Conservation (phyloP, 2,329 filamentous ascomycete species). For the Talaromyces sp. region DNA sequence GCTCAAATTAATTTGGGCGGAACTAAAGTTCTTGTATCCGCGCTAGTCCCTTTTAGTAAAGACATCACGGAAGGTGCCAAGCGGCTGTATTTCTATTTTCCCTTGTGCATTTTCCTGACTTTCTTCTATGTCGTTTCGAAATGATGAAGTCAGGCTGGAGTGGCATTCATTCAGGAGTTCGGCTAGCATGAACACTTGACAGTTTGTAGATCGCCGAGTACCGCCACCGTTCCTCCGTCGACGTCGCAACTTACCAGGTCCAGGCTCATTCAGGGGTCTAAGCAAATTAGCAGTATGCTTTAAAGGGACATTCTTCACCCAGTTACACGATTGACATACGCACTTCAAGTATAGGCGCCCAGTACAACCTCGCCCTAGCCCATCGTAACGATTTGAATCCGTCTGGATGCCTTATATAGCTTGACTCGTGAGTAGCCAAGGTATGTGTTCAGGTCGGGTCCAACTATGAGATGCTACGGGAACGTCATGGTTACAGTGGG, state of each 20-base stretch:
- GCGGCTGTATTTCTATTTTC: neutral
- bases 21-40: constrained; percentile 14
- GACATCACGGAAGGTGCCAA: constrained; percentile 3
- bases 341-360: constrained; percentile 7
- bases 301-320: neutral
- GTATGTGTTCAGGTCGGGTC: neutral
- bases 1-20: neutral
- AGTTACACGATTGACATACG: constrained; percentile 6
- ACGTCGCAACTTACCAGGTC: neutral
- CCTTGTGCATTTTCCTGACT: neutral
- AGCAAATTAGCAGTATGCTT: neutral
- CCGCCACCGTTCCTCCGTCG: neutral
- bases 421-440: neutral
- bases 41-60: constrained; percentile 9
- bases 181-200: neutral
- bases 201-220: neutral
- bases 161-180: neutral
- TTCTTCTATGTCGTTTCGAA: neutral
- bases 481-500: neutral
- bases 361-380: constrained; percentile 1
- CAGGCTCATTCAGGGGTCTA: neutral
- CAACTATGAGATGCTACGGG: neutral
- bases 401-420: neutral
- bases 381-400: neutral
- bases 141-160: neutral